A percentile compares a stretch with the other conserved stretches of the same genome.
phyloP scores from a whole-genome alignment of 2,329 filamentous ascomycete species.

The Talaromyces amestolkiae region DNA sequence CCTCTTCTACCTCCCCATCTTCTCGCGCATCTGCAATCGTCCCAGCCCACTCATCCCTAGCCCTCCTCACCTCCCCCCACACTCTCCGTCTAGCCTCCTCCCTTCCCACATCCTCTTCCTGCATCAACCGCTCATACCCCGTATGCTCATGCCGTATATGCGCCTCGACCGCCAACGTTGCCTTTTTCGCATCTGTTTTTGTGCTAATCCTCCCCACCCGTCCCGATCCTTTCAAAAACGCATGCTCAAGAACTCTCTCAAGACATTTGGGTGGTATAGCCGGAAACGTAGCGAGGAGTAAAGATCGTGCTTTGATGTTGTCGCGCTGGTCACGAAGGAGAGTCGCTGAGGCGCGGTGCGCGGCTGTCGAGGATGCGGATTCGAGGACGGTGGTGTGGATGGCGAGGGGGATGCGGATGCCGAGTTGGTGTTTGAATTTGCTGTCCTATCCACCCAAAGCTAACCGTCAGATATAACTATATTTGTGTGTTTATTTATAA shows the following conservation, averaged over 20 bases:
- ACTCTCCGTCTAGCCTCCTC: slow-evolving; percentile 33
- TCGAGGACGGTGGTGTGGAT: slow-evolving; percentile 40
- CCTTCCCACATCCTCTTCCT: slow-evolving; percentile 24
- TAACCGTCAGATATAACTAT: not conserved
- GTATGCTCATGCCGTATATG: slow-evolving; percentile 46
- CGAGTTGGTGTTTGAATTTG: slow-evolving; percentile 32
- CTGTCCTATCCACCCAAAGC: slow-evolving; percentile 19
- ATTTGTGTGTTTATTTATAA: not conserved
- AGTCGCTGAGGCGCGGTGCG: slow-evolving; percentile 41
- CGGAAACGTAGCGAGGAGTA: slow-evolving; percentile 37
- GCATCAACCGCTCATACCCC: slow-evolving; percentile 38
- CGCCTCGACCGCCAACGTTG: slow-evolving; percentile 41
- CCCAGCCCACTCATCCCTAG: slow-evolving; percentile 32
- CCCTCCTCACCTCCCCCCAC: slow-evolving; percentile 28
- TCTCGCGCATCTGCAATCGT: not conserved
- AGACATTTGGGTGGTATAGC: slow-evolving; percentile 36
- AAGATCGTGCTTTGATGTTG: slow-evolving; percentile 24
- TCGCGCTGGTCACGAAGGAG: slow-evolving; percentile 36
- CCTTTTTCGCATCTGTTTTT: slow-evolving; percentile 35
- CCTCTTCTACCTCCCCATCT: not conserved
- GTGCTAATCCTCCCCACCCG: slow-evolving; percentile 40
- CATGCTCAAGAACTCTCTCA: slow-evolving; percentile 35
- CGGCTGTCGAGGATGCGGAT: slow-evolving; percentile 40
- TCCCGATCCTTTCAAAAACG: slow-evolving; percentile 42
- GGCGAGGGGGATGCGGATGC: slow-evolving; percentile 44